Conservation (phyloP, 108 stramenopile genomes). For the Nannochloropsis salina region DNA sequence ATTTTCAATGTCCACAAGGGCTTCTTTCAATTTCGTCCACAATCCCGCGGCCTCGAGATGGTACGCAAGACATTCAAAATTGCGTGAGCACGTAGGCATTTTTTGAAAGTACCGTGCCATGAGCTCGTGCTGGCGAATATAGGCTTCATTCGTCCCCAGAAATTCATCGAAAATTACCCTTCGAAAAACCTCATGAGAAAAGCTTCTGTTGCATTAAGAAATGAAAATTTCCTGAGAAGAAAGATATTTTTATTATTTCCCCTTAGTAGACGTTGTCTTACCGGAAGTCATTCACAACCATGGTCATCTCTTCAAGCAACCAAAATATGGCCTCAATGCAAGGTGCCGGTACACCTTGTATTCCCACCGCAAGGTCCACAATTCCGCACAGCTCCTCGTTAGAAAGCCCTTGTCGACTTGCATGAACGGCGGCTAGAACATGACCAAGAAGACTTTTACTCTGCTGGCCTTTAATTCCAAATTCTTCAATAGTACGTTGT, state of each 20-base stretch:
- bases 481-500: background rate
- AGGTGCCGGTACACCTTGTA: background rate
- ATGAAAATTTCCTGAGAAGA: background rate
- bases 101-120: constrained; percentile 36
- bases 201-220: background rate
- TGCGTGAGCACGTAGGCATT: constrained; percentile 39
- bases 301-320: constrained; percentile 40
- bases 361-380: constrained; percentile 25
- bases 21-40: constrained; percentile 56
- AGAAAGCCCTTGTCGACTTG: constrained; percentile 34
- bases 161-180: constrained; percentile 44
- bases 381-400: constrained; percentile 49
- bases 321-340: constrained; percentile 22
- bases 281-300: constrained; percentile 39
- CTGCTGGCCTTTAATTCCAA: constrained; percentile 25
- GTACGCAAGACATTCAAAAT: constrained; percentile 54
- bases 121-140: constrained; percentile 40
- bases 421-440: constrained; percentile 40
- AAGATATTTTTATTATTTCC: too few species aligned
- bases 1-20: constrained; percentile 55
- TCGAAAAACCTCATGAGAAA: constrained; percentile 42
- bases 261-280: background rate
- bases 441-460: constrained; percentile 18
- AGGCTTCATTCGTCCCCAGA: constrained; percentile 21
- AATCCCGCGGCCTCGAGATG: constrained; percentile 53